Evolutionary conservation across 208 protist species (phyloP), one percentile per base, ranked within the genome.

Genomic region (Wallacemonas sp.): DNA sequence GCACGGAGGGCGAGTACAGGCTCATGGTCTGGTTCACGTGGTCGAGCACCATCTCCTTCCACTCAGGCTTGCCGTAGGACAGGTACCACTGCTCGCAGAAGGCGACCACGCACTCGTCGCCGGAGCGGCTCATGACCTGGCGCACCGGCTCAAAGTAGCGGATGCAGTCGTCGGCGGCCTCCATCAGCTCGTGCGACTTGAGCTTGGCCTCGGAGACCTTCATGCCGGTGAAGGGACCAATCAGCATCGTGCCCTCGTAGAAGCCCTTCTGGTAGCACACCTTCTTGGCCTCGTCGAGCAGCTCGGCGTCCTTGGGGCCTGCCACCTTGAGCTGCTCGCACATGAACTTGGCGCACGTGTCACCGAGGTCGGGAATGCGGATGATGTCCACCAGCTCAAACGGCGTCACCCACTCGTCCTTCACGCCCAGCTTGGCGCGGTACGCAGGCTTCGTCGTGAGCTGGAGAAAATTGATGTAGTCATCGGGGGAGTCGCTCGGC

Each of bases 61-160:
- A 99, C 54, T 98, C 83, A 25, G 93, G 87, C 72, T 99, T 98
- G 72, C 99, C 99, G 76, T 99, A 99, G 69, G 98, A 91, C 45
- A 99, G 67, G 88, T 98, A 99, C 99, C 99, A 99, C 89, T 99
- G 99, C 77, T 99, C 98, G 61, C 88, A 94, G 23, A 99, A 75
- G 26, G 97, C 94, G 2, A 99, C 98, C 16, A 99, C 98, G 84
- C 99, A 99, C 75, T 98, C 97, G 79, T 99, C 98, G 46, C 98
- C 99, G 64, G 93, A 98, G 67, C 99, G 97, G 62, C 98, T 99
- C 2, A 99, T 97, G 31, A 99, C 98, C 57, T 82, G 66, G 14
- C 81, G 70, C 26, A 98, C 90, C 1, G 99, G 99, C 83, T 99
- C 99, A 74, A 84, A 98, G 79, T 99, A 99, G 32, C 78, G 61